Evolutionary conservation across 2,329 filamentous ascomycete species (phyloP), one percentile per base, ranked within the genome.

Genomic region (Aspergillus amoenus): DNA sequence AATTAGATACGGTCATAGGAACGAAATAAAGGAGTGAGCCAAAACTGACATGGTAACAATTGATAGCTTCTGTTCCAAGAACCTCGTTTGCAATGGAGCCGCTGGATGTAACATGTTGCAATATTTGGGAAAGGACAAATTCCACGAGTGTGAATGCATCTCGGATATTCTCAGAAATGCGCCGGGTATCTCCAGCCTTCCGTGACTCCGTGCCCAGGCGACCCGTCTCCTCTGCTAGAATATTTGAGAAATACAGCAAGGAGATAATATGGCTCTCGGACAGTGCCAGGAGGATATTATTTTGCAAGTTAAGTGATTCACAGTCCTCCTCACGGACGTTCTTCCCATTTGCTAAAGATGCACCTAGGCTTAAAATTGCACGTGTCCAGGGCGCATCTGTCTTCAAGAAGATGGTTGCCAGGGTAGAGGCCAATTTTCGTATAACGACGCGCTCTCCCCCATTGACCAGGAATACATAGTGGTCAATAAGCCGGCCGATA

Each of bases 351-450:
- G 72, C 69, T 8, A 79, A 64, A 50, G 73, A 76, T 13, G 70
- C 71, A 43, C 72, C 73, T 13, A 77, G 52, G 44, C 74, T 71
- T 58, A 69, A 66, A 4, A 78, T 44, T 30, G 71, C 68, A 40
- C 67, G 68, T 42, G 62, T 71, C 76, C 76, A 79, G 12, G 70
- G 68, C 39, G 72, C 66, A 49, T 69, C 67, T 5, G 70, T 66
- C 37, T 76, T 75, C 24, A 74, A 68, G 58, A 79, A 80, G 47
- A 79, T 73, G 3, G 77, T 72, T 27, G 75, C 72, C 39, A 81
- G 63, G 45, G 74, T 76, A 15, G 76, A 73, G 43, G 75, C 73
- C 32, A 81, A 61, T 66, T 88, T 65, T 66, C 80, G 55, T 70
- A 81, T 48, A 57, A 81, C 66, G 62, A 80, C 60, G 24, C 66